Evolutionary conservation across 306 rosid species (phyloP), one percentile per base, ranked within the genome.

Genomic region (Potentilla sterilis): DNA sequence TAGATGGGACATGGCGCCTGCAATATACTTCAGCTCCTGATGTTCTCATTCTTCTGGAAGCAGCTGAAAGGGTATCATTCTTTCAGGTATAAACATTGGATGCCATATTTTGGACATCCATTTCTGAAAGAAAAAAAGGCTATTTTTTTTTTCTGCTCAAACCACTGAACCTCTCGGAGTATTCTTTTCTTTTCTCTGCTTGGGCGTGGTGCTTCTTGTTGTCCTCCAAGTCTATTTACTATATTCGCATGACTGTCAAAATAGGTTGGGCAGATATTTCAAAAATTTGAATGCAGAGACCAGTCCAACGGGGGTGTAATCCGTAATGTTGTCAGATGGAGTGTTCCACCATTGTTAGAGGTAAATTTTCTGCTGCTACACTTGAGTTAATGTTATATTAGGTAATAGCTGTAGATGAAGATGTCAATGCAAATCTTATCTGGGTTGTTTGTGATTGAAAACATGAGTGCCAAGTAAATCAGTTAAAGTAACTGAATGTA

Each of bases 1-100:
- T 94, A 81, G 90, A 94, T 67, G 97, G 97, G 73, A 94, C 97
- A 4, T 94, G 98, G 98, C 93, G 98, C 57, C 85, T 94, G 32
- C 95, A 92, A 69, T 94, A 90, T 54, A 94, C 98, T 42, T 91
- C 97, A 14, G 97, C 98, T 47, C 80, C 96, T 61, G 98, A 94
- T 85, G 97, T 94, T 79, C 95, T 92, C 71, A 44, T 90, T 81
- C 96, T 94, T 76, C 72, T 94, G 41, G 85, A 94, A 85, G 97
- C 98, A 66, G 96, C 98, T 65, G 87, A 87, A 24, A 86, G 86
- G 43, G 84, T 94, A 65, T 96, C 97, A 72, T 94, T 94, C 89
- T 88, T 94, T 77, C 97, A 94, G 89, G 96, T 91, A 81, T 43
- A 54, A 46, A 24, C 77, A 44, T 41, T 11, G 57, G 70, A 7